Base-by-base conservation (phyloP, 1,284 basidiomycete genomes). In the Tranzscheliella williamsii region DNA sequence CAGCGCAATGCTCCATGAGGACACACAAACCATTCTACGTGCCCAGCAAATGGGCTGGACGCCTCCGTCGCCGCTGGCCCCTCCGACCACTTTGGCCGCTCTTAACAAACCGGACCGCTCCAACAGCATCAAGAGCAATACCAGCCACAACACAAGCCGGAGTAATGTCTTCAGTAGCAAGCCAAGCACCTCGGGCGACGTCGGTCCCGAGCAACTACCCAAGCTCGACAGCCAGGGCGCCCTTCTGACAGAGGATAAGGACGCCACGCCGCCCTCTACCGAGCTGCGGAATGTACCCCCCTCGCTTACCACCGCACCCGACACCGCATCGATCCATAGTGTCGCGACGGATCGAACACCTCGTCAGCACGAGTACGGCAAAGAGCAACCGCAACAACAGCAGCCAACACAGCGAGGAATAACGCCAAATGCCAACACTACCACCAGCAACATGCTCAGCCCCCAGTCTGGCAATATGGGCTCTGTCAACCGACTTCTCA, bases 41-140 rank as follows among this genome's bases (percentile, higher is more conserved):
- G 62, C 62, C 3, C 62, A 69, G 38, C 55, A 71, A 39, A 43
- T 69, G 47, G 68, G 67, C 4, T 70, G 67, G 67, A 42, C 42
- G 35, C 67, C 67, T 7, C 67, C 67, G 15, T 57, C 60, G 16
- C 38, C 60, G 0, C 16, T 46, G 13, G 41, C 49, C 5, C 34
- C 48, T 4, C 53, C 44, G 12, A 11, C 35, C 13, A 21, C 44
- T 27, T n/a, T n/a, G n/a, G n/a, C n/a, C n/a, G 38, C 15, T 30
- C 24, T 38, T 16, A 34, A 33, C 41, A 44, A 63, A 17, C 46
- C 57, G 7, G 50, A 36, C 18, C 49, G 50, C 37, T 53, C 42
- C 46, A 53, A n/a, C 37, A 55, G 49, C 36, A 40, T 34, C 38
- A 46, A 44, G 22, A 54, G 51, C 44, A 55, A 36, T 21, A 5